These are phyloP conservation scores for Dichotomocladium elegans DNA, from an alignment of 371 early-diverging fungal genomes.

Conservation along the genomic window DNA sequence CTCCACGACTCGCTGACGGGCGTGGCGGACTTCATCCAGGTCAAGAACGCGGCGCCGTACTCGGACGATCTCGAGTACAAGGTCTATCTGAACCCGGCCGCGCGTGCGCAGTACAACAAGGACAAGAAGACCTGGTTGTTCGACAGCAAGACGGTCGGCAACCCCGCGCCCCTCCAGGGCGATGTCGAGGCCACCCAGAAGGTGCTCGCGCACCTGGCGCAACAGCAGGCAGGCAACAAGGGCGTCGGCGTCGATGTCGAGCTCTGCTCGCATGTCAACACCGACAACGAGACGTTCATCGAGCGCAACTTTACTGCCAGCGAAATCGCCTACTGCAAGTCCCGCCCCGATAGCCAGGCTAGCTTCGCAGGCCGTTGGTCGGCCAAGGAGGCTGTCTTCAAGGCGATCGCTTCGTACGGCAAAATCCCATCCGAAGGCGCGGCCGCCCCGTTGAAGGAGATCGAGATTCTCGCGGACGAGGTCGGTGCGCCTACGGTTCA, in stretches of 20 bases:
- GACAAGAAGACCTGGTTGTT: slow-evolving; percentile 74
- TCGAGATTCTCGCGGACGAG: slow-evolving; percentile 72
- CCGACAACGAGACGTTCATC: slow-evolving; percentile 81
- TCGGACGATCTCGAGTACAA: slow-evolving; percentile 76
- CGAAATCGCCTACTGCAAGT: slow-evolving; percentile 81
- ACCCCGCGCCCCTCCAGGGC: slow-evolving; percentile 26
- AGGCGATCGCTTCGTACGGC: slow-evolving; percentile 79
- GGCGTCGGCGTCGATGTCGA: slow-evolving; percentile 94
- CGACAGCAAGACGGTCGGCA: slow-evolving; percentile 47
- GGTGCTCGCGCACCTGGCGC: slow-evolving; percentile 54
- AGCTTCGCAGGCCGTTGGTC: slow-evolving; percentile 95
- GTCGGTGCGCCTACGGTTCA: slow-evolving; percentile 87
- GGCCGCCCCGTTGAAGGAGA: slow-evolving; percentile 86
- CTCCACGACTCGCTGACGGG: slow-evolving; percentile 92
- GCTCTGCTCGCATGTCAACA: slow-evolving; percentile 76
- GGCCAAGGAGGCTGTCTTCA: slow-evolving; percentile 95
- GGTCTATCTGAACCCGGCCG: slow-evolving; percentile 91
- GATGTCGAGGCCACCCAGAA: slow-evolving; percentile 62
- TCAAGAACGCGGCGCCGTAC: slow-evolving; percentile 91
- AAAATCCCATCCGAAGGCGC: slow-evolving; percentile 79
- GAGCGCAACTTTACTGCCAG: slow-evolving; percentile 87
- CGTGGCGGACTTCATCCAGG: slow-evolving; percentile 79
- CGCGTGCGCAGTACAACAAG: slow-evolving; percentile 82
- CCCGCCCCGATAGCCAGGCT: slow-evolving; percentile 74
- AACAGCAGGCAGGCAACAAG: slow-evolving; percentile 56